A percentile compares a stretch with the other conserved stretches of the same genome.
phyloP scores from a whole-genome alignment of 2,329 filamentous ascomycete genomes.

The Pseudocercospora fuligena region DNA sequence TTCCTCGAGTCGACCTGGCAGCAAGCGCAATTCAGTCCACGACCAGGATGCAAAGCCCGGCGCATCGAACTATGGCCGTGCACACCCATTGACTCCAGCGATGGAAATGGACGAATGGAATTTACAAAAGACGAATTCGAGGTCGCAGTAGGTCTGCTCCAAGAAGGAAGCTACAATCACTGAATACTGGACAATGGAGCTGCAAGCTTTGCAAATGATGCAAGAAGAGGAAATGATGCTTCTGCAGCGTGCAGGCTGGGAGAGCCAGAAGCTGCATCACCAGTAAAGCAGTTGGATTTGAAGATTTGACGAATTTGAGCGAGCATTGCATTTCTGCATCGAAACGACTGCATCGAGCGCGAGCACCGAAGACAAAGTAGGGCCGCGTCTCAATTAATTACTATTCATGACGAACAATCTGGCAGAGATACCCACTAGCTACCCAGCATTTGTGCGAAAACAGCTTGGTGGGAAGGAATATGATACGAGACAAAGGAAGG shows the following conservation, averaged over 20 bases:
- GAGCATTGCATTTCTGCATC: constrained; percentile 10
- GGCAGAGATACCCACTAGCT: constrained; percentile 9
- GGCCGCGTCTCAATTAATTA: constrained; percentile 2
- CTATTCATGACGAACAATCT: neutral
- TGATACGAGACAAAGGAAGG: neutral
- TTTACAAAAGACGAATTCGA: constrained; percentile 26
- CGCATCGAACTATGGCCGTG: constrained; percentile 9
- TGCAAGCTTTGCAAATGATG: constrained; percentile 9
- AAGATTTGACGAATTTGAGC: constrained; percentile 3
- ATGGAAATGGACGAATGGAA: constrained; percentile 33
- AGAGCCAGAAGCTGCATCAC: neutral
- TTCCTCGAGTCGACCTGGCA: constrained; percentile 23
- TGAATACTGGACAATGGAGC: constrained; percentile 4
- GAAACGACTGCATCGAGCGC: constrained; percentile 9
- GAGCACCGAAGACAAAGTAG: neutral
- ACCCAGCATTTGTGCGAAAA: neutral
- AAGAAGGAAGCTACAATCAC: constrained; percentile 12
- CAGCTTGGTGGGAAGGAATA: neutral
- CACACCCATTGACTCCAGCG: constrained; percentile 29
- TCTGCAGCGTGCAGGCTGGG: neutral
- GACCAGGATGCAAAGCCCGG: constrained; percentile 11
- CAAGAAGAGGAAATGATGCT: constrained; percentile 7
- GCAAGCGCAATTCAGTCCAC: constrained; percentile 23
- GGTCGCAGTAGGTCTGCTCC: constrained; percentile 20
- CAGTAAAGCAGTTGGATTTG: neutral